Conservation (phyloP, 257 asterid species). For the Solanum neorickii region DNA sequence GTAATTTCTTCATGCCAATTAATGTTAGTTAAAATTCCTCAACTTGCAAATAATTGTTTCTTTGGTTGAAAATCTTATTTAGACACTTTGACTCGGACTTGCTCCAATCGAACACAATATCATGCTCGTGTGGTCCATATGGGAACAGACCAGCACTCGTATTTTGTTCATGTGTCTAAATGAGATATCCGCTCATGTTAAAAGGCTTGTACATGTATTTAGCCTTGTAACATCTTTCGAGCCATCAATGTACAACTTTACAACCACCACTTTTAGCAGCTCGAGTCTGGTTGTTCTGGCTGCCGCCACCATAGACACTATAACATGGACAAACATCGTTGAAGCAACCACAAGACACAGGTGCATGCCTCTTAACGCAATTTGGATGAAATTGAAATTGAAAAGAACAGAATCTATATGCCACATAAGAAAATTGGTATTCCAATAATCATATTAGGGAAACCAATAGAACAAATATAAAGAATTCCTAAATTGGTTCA, state of each 20-base stretch:
- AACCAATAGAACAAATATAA: not conserved
- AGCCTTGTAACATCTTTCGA: not conserved
- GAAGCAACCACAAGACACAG: not conserved
- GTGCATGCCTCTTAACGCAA: not conserved
- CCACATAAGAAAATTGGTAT: not conserved
- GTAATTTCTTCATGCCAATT: not conserved
- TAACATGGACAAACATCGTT: not conserved
- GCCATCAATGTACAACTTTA: not conserved
- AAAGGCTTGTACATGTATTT: not conserved
- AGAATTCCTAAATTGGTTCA: not conserved
- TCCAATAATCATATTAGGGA: not conserved
- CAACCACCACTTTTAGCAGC: not conserved
- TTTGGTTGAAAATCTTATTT: rapidly evolving
- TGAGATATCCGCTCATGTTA: not conserved
- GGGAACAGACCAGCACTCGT: too few relatives aligned
- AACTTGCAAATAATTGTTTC: not conserved
- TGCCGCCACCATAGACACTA: not conserved
- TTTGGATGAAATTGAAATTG: not conserved
- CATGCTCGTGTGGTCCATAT: too few relatives aligned
- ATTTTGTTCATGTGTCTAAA: not conserved
- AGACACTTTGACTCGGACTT: not conserved
- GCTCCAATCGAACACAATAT: not conserved
- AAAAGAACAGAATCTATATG: not conserved
- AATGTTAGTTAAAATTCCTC: not conserved
- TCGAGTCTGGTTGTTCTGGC: not conserved